Evolutionary conservation across 116 monocot genomes (phyloP), one percentile per base, ranked within the genome.

Genomic region (Phalaenopsis hybrid): DNA sequence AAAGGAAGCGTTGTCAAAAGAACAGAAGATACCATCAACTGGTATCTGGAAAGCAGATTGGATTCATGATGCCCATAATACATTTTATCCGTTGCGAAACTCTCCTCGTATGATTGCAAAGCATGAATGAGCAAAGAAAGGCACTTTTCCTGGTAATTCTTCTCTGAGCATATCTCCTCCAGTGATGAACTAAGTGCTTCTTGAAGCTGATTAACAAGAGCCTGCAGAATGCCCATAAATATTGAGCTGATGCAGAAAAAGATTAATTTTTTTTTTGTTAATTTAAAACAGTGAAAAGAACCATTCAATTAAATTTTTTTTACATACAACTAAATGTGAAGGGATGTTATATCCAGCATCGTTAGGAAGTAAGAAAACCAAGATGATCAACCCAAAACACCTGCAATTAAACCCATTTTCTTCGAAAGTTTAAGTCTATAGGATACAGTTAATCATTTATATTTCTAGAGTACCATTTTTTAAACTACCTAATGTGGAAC

Each of bases 21-120:
- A 83, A 94, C 81, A 75, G 96, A 91, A 82, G 94, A 92, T n/a
- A 90, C 94, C 92, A 94, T 94, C 84, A 96, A 75, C 61, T 88
- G 92, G 85, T 87, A 91, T 79, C 87, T 91, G 37, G 86, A 84
- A 73, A 85, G 87, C 75, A 96, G 86, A 80, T 20, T 81, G 44
- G 87, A 85, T 79, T 82, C 82, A 85, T 78, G 68, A 76, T 74
- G 44, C 33, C 78, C 79, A 44, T 31, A 78, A n/a, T 82, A 82
- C 2, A 41, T 41, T 61, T 82, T 84, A 82, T 50, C 78, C 34
- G 82, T 76, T 74, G 79, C 18, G 65, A 80, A 83, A 52, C 76
- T 79, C 48, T 88, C 85, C 65, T 80, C 84, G 57, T 82, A 85
- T 41, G 86, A 85, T 37, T 89, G 87, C 13, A 94, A 59, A 84